Evolutionary conservation across 257 asterid genomes (phyloP).

Genomic region (Plantago ovata): DNA sequence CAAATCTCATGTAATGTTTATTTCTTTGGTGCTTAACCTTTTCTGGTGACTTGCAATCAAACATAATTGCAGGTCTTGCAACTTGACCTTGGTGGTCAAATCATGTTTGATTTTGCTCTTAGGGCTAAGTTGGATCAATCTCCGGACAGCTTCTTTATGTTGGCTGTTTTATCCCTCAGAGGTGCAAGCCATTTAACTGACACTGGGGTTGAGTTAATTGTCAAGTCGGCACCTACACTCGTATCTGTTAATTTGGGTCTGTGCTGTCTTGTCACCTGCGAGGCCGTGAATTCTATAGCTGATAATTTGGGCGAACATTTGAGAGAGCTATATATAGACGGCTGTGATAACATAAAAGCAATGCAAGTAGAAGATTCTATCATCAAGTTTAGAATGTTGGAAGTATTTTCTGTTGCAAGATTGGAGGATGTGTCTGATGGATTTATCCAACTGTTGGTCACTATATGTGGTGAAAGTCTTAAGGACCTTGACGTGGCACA

Average conservation of each 20-base stretch:
- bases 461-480: slow-evolving; percentile 40
- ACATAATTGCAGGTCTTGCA: slow-evolving; percentile 70
- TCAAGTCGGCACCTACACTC: slow-evolving; percentile 49
- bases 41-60: slow-evolving; percentile 7
- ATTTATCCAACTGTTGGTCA: slow-evolving; percentile 40
- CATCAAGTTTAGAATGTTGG: slow-evolving; percentile 45
- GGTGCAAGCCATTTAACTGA: slow-evolving; percentile 78
- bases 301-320: slow-evolving; percentile 51
- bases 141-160: slow-evolving; percentile 35
- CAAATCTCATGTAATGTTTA: no score
- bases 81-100: slow-evolving; percentile 79
- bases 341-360: slow-evolving; percentile 54
- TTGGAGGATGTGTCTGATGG: slow-evolving; percentile 42
- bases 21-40: no score
- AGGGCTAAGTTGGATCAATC: slow-evolving; percentile 26
- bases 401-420: slow-evolving; percentile 79
- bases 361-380: slow-evolving; percentile 40
- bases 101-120: slow-evolving; percentile 45
- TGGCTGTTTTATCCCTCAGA: slow-evolving; percentile 62
- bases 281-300: slow-evolving; percentile 43
- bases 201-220: slow-evolving; percentile 42
- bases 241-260: slow-evolving; percentile 65
- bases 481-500: slow-evolving; percentile 69
- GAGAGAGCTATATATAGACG: slow-evolving; percentile 70
- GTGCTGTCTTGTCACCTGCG: slow-evolving; percentile 58